A percentile compares a stretch with the other conserved stretches of the same genome.
phyloP scores from a whole-genome alignment of 768 basidiomycete species.

The Coprinopsis strossmayeri region DNA sequence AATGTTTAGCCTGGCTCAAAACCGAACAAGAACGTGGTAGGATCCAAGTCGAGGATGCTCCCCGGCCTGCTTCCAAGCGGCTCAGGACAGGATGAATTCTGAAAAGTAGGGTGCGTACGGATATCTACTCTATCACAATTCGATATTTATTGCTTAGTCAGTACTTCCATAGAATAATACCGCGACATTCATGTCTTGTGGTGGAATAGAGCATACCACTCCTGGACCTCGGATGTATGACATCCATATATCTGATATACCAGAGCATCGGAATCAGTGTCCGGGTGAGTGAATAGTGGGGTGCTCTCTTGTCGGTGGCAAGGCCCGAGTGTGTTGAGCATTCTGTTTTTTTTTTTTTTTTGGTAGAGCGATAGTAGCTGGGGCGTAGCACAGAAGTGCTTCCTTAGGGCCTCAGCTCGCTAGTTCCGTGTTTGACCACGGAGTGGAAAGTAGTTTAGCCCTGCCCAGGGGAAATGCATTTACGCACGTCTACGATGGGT shows the following conservation, averaged over 20 bases:
- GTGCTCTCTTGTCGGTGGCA: background rate
- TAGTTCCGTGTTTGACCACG: background rate
- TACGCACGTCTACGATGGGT: background rate
- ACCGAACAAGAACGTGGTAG: constrained; percentile 42
- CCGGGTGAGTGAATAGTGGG: background rate
- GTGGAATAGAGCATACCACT: background rate
- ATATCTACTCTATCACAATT: too few relatives aligned
- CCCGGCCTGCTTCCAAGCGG: constrained; percentile 32
- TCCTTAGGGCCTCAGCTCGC: too few relatives aligned
- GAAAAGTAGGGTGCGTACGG: too few relatives aligned
- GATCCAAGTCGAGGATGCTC: constrained; percentile 17
- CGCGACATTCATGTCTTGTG: background rate
- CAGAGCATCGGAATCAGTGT: background rate
- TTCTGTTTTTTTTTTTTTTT: constrained; percentile 7
- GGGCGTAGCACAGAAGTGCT: background rate
- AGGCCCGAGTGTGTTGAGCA: background rate
- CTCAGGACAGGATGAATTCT: constrained; percentile 29
- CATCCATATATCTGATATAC: background rate
- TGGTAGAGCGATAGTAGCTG: background rate
- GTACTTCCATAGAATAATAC: too few relatives aligned
- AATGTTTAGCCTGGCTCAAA: constrained; percentile 66
- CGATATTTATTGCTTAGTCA: too few relatives aligned
- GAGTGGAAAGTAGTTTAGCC: background rate
- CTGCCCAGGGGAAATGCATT: background rate
- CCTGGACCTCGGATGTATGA: background rate